A percentile compares a stretch with the other conserved stretches of the same genome.
Evolutionary conservation across 2,329 filamentous ascomycete genomes (phyloP).

Genomic region (Pestalotiopsis sp.): DNA sequence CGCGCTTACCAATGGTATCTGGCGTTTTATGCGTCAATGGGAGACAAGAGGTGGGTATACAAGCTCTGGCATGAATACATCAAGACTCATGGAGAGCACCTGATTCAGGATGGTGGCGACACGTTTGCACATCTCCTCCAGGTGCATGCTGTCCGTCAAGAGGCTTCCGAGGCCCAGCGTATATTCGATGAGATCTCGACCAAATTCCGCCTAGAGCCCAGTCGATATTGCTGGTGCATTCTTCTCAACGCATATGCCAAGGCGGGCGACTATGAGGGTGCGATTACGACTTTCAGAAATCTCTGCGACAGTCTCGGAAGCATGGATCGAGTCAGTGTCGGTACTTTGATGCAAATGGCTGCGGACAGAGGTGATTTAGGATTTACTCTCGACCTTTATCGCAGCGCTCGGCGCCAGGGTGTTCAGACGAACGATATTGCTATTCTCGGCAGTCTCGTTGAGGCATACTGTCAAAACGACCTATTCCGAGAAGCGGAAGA

Average conservation of each 20-base stretch:
- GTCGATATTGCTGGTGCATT: constrained; percentile 72
- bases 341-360: constrained; percentile 73
- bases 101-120: constrained; percentile 35
- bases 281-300: constrained; percentile 64
- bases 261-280: constrained; percentile 67
- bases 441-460: constrained; percentile 68
- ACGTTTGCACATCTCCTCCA: constrained; percentile 65
- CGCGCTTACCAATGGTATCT: constrained; percentile 53
- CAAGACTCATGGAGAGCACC: constrained; percentile 32
- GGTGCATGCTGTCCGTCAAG: constrained; percentile 70
- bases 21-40: constrained; percentile 49
- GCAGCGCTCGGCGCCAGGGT: constrained; percentile 57
- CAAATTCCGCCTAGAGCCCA: constrained; percentile 59
- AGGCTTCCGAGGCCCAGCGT: constrained; percentile 59
- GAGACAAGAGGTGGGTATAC: constrained; percentile 49
- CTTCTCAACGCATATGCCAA: constrained; percentile 73
- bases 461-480: constrained; percentile 66
- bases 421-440: constrained; percentile 52
- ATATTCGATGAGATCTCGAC: constrained; percentile 65
- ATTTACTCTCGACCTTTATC: constrained; percentile 66
- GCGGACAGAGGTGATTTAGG: constrained; percentile 74
- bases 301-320: constrained; percentile 48
- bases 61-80: constrained; percentile 49
- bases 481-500: constrained; percentile 57
- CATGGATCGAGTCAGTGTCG: constrained; percentile 69